A percentile compares a stretch with the other conserved stretches of the same genome.
These are phyloP conservation scores for Limtongia smithiae DNA, from an alignment of 805 yeast genomes.

Conservation along the genomic window DNA sequence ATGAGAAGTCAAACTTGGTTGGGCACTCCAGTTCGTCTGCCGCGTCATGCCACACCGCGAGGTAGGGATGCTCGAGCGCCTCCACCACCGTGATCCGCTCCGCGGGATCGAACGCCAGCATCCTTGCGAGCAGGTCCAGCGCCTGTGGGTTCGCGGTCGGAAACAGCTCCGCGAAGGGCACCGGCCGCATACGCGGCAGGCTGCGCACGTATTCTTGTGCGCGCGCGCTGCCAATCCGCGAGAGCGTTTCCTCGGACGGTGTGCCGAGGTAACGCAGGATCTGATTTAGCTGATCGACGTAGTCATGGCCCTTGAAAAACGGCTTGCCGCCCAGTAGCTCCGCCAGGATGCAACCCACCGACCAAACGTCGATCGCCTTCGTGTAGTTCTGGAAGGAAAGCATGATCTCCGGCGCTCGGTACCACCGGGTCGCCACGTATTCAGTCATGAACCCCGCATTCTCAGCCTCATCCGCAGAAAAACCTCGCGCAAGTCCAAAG, in stretches of 20 bases:
- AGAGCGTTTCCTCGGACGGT: constrained; percentile 68
- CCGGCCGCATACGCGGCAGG: constrained; percentile 74
- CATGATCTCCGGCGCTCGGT: constrained; percentile 97
- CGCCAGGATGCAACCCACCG: constrained; percentile 95
- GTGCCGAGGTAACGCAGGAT: constrained; percentile 88
- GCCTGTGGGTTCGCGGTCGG: constrained; percentile 85
- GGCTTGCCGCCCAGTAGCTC: constrained; percentile 90
- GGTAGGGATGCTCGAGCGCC: constrained; percentile 84
- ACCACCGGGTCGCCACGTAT: constrained; percentile 98
- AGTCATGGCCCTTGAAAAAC: constrained; percentile 90
- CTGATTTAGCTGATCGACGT: constrained; percentile 89
- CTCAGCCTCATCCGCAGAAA: constrained; percentile 72
- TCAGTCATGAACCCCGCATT: constrained; percentile 94
- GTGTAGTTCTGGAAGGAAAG: constrained; percentile 90
- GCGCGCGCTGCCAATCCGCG: constrained; percentile 73
- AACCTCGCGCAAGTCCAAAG: constrained; percentile 93
- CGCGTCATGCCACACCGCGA: constrained; percentile 89
- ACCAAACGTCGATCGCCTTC: constrained; percentile 94
- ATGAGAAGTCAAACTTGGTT: constrained; percentile 77
- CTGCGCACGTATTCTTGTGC: constrained; percentile 86
- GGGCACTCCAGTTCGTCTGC: constrained; percentile 78
- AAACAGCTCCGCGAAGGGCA: constrained; percentile 65
- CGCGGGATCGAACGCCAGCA: constrained; percentile 84
- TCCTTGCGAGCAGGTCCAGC: constrained; percentile 67
- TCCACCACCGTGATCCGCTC: constrained; percentile 82